These are phyloP conservation scores for Cladorrhinum samala DNA, from an alignment of 495 filamentous ascomycete genomes.

Conservation along the genomic window DNA sequence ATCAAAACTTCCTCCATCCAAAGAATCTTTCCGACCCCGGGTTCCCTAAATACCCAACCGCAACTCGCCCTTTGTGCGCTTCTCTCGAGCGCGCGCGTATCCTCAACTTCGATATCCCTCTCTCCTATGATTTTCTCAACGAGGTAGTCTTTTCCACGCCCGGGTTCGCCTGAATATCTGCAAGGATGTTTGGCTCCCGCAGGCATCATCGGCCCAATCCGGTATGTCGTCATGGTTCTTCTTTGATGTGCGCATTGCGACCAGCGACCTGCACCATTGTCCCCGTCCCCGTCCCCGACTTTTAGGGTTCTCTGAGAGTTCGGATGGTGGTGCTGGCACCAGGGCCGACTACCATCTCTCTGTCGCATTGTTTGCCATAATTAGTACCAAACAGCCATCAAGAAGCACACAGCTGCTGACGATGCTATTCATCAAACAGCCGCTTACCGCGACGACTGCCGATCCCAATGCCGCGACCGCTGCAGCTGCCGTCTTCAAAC, in stretches of 20 bases:
- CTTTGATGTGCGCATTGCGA: not conserved
- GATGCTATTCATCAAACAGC: conserved; percentile 33
- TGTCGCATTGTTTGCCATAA: too few species aligned
- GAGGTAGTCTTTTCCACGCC: conserved; percentile 13
- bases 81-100: too few species aligned
- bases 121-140: conserved; percentile 14
- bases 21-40: too few species aligned
- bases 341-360: not conserved
- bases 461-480: conserved; percentile 68
- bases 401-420: too few species aligned
- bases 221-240: conserved; percentile 38
- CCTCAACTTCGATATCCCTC: not conserved
- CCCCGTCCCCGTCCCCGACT: not conserved
- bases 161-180: conserved; percentile 10
- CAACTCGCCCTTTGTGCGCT: not conserved
- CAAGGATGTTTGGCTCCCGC: conserved; percentile 42
- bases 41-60: too few species aligned
- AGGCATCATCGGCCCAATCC: conserved; percentile 38
- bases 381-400: too few species aligned
- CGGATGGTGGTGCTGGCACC: not conserved
- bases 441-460: conserved; percentile 53
- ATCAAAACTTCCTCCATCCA: conserved; percentile 1
- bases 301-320: not conserved
- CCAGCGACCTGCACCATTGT: not conserved
- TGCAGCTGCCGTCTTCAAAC: conserved; percentile 74